Evolutionary conservation across 129 eudicot species (phyloP), one percentile per base, ranked within the genome.

Genomic region (Flaveria ramosissima): DNA sequence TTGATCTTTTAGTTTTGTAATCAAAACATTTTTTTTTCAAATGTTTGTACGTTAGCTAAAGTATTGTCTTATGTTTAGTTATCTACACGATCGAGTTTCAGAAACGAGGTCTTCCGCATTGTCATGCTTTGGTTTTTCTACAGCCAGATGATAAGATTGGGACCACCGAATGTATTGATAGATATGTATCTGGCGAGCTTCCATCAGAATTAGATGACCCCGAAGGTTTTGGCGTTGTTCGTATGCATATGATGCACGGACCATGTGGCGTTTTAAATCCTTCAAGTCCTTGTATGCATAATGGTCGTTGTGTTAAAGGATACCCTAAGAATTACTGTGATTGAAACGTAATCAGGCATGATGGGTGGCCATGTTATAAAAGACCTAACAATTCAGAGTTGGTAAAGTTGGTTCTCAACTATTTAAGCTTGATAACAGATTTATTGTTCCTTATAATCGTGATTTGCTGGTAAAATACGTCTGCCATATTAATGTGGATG

Each of bases 161-260:
- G 1, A 41, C 55, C 5, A 7, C 17, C 1, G 12, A 20, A 1
- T 3, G 12, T 13, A 68, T 68, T 68, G 55, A 68, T 43, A 1
- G 10, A 9, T 11, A 42, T 12, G 21, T 68, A 42, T 43, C 36
- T 1, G 20, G 20, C 1, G 39, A 68, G 36, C 12, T 68, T 5
- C 73, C 56, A 0, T 68, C 55, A 3, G 36, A 68, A 21, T n/a
- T 10, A 9, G 27, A 19, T 43, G 55, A 43, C 4, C 73, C 8
- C 0, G 2, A 11, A 41, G 53, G 27, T 16, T 20, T 9, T 67
- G 30, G 3, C 5, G 53, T 9, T 45, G 56, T 68, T 19, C 39
- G 73, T 42, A 20, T 4, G 2, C 73, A 68, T 46, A 42, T 68
- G 73, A 43, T 19, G 8, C 73, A 68, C 45, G 56, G 73, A 1